Percentiles rank a stretch among this genome's conserved stretches.
Conservation (phyloP, 495 filamentous ascomycete genomes). For the Penicillium tannophilum region DNA sequence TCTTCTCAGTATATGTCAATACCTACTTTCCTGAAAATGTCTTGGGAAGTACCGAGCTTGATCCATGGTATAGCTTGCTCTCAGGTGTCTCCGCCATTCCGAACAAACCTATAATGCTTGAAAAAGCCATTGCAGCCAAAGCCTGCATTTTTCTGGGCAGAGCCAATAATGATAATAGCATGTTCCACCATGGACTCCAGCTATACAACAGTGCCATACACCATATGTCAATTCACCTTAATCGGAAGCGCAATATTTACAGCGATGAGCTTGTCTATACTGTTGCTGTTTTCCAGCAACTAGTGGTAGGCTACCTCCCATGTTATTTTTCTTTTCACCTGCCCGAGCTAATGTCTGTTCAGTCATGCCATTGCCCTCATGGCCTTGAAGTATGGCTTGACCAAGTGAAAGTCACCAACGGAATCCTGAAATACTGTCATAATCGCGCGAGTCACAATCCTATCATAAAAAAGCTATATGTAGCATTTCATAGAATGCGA, state of each 20-base stretch:
- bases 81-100: conserved; percentile 2
- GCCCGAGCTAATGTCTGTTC: neutral
- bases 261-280: conserved; percentile 16
- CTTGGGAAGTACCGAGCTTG: conserved; percentile 9
- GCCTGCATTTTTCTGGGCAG: conserved; percentile 15
- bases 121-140: conserved; percentile 10
- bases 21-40: conserved; percentile 7
- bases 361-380: conserved; percentile 9
- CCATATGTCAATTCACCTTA: conserved; percentile 8
- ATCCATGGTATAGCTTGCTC: conserved; percentile 11
- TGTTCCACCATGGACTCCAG: conserved; percentile 15
- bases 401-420: conserved; percentile 8
- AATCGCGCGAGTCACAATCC: neutral
- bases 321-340: neutral
- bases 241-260: conserved; percentile 10
- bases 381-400: conserved; percentile 9
- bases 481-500: conserved; percentile 10
- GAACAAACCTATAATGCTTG: conserved; percentile 13
- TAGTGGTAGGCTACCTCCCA: conserved; percentile 7
- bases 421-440: conserved; percentile 6
- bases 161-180: conserved; percentile 6
- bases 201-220: conserved; percentile 16
- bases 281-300: conserved; percentile 9
- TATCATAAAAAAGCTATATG: conserved; percentile 1
- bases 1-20: conserved; percentile 9